Percentiles rank a stretch among this genome's conserved stretches.
Conservation (phyloP, 352 stramenopile genomes). For the Pythium aristosporum region DNA sequence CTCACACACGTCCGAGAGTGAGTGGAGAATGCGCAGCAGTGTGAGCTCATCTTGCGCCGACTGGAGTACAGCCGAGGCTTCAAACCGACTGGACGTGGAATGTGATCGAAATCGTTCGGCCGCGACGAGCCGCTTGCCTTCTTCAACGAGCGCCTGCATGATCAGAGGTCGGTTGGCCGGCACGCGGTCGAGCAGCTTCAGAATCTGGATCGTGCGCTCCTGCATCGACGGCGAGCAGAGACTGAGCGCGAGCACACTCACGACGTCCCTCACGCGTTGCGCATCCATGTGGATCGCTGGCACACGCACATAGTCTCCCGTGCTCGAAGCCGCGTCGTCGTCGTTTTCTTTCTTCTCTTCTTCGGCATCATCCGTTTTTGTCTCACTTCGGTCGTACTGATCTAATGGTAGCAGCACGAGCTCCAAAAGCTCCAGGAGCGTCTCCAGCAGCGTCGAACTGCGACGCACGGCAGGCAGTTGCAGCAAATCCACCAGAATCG, state of each 20-base stretch:
- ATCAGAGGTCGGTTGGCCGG: constrained; percentile 56
- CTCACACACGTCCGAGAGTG: constrained; percentile 85
- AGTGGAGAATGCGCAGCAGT: constrained; percentile 95
- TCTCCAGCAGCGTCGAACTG: constrained; percentile 92
- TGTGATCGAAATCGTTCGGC: constrained; percentile 29
- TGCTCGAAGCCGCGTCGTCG: constrained; percentile 17
- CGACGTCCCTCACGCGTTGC: constrained; percentile 50
- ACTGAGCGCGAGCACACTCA: constrained; percentile 75
- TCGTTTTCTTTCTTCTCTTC: constrained; percentile 51
- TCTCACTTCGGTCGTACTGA: constrained; percentile 51
- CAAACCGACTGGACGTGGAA: constrained; percentile 33
- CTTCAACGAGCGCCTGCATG: constrained; percentile 63
- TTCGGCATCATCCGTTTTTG: constrained; percentile 25
- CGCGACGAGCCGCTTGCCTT: constrained; percentile 50
- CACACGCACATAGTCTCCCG: constrained; percentile 64
- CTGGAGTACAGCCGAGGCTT: constrained; percentile 75
- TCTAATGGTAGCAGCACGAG: constrained; percentile 85
- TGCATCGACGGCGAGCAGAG: constrained; percentile 83
- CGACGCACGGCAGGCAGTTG: constrained; percentile 77
- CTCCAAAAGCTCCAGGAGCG: constrained; percentile 92
- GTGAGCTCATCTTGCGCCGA: constrained; percentile 92
- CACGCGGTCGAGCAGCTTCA: constrained; percentile 78
- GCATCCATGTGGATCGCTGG: constrained; percentile 59
- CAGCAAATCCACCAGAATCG: constrained; percentile 89
- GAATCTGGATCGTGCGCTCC: constrained; percentile 70